phyloP scores from a whole-genome alignment of 441 rosid genomes.

The Sinapis alba region DNA sequence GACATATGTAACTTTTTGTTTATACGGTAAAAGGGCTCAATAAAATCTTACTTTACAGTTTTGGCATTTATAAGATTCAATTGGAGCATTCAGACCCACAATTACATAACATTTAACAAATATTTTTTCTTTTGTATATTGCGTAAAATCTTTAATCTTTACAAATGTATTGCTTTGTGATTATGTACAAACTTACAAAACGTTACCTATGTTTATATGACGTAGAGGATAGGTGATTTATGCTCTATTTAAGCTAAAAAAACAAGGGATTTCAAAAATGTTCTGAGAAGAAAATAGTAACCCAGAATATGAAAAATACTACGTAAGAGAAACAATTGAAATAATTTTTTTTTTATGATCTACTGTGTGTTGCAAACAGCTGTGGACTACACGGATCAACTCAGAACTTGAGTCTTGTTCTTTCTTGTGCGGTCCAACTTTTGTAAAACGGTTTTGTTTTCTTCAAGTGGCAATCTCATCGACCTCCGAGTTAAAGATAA shows the following conservation, averaged over 20 bases:
- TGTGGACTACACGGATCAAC: conserved; percentile 18
- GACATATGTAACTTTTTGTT: not conserved
- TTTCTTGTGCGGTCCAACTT: not conserved
- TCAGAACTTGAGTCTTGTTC: conserved; percentile 5
- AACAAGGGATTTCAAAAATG: conserved; percentile 25
- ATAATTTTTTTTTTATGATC: conserved; percentile 16
- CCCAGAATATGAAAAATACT: conserved; percentile 25
- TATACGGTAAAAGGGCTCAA: not conserved
- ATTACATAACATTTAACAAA: not conserved
- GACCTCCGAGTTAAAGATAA: conserved; percentile 86
- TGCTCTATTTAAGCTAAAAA: not conserved
- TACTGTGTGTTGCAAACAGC: conserved; percentile 30
- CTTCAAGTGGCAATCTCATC: conserved; percentile 57
- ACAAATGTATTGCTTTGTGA: conserved; percentile 21
- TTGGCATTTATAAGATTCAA: not conserved
- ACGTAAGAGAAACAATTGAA: not conserved
- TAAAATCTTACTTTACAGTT: not conserved
- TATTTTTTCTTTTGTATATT: not conserved
- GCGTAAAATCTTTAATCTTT: not conserved
- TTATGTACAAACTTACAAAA: conserved; percentile 12
- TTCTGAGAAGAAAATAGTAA: conserved; percentile 32
- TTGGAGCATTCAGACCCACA: not conserved
- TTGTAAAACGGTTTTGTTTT: too few relatives aligned
- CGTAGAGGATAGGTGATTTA: not conserved
- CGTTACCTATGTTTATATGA: conserved; percentile 13